Conservation (phyloP, 2,329 filamentous ascomycete species). For the Sporothrix schenckii region DNA sequence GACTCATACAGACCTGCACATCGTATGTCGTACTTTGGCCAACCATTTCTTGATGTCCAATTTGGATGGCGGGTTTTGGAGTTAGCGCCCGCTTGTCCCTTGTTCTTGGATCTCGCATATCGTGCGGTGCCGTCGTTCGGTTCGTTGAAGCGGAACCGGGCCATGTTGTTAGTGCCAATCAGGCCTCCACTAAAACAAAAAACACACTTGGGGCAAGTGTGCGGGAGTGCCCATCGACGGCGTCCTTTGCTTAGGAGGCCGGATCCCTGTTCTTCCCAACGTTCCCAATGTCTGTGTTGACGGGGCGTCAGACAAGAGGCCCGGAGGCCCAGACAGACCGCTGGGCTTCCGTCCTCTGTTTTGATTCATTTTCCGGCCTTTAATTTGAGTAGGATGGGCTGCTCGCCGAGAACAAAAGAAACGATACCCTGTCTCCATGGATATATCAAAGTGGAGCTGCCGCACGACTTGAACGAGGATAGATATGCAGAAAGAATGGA, state of each 20-base stretch:
- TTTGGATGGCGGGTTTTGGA: background rate
- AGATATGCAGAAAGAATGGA: background rate
- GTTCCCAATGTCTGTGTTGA: background rate
- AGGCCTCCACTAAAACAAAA: background rate
- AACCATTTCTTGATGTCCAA: background rate
- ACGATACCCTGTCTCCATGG: background rate
- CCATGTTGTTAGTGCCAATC: background rate
- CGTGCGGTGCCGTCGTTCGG: background rate
- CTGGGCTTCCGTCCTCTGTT: too few species aligned
- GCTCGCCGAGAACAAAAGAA: background rate
- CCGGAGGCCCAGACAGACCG: background rate
- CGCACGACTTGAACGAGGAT: background rate
- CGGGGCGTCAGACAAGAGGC: background rate
- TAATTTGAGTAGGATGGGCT: background rate
- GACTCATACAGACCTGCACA: too few species aligned
- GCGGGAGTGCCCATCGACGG: conserved; percentile 16
- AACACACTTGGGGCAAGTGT: background rate
- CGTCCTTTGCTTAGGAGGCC: background rate
- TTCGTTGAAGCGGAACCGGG: background rate
- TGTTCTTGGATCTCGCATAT: conserved; percentile 1
- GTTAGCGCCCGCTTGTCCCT: background rate
- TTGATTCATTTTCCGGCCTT: background rate
- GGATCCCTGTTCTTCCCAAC: background rate
- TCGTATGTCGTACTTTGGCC: background rate
- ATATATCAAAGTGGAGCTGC: background rate